phyloP scores from a whole-genome alignment of 192 early-diverging fungal species.

The Phycomyces nitens region DNA sequence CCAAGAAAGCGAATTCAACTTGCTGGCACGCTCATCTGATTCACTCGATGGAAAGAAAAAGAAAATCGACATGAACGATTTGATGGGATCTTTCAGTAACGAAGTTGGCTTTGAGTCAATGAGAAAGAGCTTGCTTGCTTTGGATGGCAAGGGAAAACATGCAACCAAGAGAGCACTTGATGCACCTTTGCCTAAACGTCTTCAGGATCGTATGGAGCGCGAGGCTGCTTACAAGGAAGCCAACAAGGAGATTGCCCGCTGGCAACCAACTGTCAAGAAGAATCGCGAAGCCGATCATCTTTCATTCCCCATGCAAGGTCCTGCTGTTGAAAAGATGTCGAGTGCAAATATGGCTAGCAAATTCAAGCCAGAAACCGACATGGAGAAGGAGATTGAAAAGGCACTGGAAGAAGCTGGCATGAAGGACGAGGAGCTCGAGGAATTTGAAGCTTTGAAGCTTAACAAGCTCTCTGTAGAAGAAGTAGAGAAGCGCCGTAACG shows the following conservation, averaged over 20 bases:
- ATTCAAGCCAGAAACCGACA: slow-evolving; percentile 59
- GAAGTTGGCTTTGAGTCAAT: slow-evolving; percentile 61
- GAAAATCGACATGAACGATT: slow-evolving; percentile 70
- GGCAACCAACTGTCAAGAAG: slow-evolving; percentile 76
- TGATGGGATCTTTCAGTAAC: slow-evolving; percentile 66
- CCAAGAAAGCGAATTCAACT: slow-evolving; percentile 72
- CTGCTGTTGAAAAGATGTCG: slow-evolving; percentile 36
- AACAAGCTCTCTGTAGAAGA: slow-evolving; percentile 83
- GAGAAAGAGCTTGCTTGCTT: slow-evolving; percentile 56
- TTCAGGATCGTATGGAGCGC: slow-evolving; percentile 84
- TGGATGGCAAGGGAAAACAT: slow-evolving; percentile 51
- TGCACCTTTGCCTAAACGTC: slow-evolving; percentile 77
- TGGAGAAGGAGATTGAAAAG: slow-evolving; percentile 78
- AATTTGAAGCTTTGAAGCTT: slow-evolving; percentile 83
- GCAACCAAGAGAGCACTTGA: slow-evolving; percentile 42
- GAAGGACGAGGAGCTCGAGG: slow-evolving; percentile 72
- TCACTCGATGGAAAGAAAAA: slow-evolving; percentile 43
- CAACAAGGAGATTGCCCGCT: slow-evolving; percentile 79
- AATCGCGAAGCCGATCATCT: slow-evolving; percentile 83
- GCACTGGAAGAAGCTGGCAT: slow-evolving; percentile 71
- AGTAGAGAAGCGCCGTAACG: slow-evolving; percentile 65
- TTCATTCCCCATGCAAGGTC: slow-evolving; percentile 57
- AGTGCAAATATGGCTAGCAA: slow-evolving; percentile 56
- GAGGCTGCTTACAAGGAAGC: slow-evolving; percentile 80
- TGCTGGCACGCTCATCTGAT: slow-evolving; percentile 39